phyloP scores from a whole-genome alignment of 2,329 filamentous ascomycete species.

The Kalaharituber pfeilii region DNA sequence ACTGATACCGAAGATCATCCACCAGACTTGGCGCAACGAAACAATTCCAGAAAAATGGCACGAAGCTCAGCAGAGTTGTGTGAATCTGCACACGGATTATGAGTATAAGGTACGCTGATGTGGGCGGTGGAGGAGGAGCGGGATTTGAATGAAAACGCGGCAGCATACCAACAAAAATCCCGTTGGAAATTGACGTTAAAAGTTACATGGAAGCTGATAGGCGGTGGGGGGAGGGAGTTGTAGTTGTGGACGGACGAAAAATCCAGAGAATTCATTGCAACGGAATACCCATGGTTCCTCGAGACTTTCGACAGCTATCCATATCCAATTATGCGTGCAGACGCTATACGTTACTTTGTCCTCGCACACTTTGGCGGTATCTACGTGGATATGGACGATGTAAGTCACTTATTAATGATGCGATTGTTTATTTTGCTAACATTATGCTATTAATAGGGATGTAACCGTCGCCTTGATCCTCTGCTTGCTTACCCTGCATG shows the following conservation, averaged over 20 bases:
- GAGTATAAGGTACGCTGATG: conserved; percentile 52
- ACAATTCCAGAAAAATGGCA: conserved; percentile 50
- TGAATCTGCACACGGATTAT: conserved; percentile 50
- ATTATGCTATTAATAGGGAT: conserved; percentile 36
- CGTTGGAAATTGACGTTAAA: too few species aligned
- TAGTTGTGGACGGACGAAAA: conserved; percentile 61
- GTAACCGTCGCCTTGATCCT: conserved; percentile 49
- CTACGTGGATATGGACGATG: conserved; percentile 64
- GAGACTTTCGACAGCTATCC: conserved; percentile 56
- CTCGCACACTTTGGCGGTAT: conserved; percentile 61
- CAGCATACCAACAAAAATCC: neutral
- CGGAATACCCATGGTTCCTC: conserved; percentile 62
- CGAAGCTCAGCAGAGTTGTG: conserved; percentile 46
- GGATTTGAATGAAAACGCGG: neutral
- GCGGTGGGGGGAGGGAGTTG: neutral
- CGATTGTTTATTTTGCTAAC: neutral
- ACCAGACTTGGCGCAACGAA: conserved; percentile 58
- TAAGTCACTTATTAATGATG: conserved; percentile 25
- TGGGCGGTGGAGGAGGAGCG: too few species aligned
- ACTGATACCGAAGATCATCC: conserved; percentile 58
- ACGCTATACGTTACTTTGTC: conserved; percentile 64
- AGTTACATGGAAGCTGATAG: neutral
- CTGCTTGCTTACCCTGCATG: conserved; percentile 52
- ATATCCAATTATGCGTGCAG: conserved; percentile 60
- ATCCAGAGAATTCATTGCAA: conserved; percentile 51